Evolutionary conservation across 2,329 filamentous ascomycete species (phyloP), one percentile per base, ranked within the genome.

Genomic region (Paracoccidioides brasiliensis): DNA sequence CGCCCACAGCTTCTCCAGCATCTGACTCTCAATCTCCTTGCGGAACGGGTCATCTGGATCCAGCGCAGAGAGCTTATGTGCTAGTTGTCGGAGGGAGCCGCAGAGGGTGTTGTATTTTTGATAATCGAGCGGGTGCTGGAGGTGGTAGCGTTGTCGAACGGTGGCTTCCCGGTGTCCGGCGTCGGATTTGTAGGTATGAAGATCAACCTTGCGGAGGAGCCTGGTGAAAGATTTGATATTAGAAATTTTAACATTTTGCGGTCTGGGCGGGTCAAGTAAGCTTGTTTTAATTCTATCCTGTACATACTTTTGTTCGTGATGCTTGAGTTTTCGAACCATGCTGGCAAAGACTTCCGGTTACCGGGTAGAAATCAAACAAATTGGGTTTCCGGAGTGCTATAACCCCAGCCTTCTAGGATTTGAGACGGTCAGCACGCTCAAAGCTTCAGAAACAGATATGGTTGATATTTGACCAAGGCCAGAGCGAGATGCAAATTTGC

Each of bases 321-420:
- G 82, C 75, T 96, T 97, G 69, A 98, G 83, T 77, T 95, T 90
- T 65, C 93, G 86, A 63, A 95, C 89, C 93, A 97, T 97, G 56
- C 63, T 75, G 64, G 53, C 53, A 42, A 44, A n/a, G 56, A 33
- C 55, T 33, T 8, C 56, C 44, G 32, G 49, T 33, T 52, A 40
- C 32, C 6, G 32, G 45, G 14, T n/a, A 9, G 32, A n/a, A n/a
- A 33, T 12, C 32, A 12, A 48, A 35, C 3, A 22, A 22, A 22
- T 22, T 22, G 22, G 22, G 30, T n/a, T 8, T 12, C 32, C n/a
- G 14, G 12, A 33, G 5, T 7, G 10, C 7, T 38, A 33, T 33
- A 35, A 0, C 7, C n/a, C 41, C n/a, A 22, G 15, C 22, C 15
- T 43, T 43, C 41, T 6, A 22, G 35, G 5, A 3, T 28, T 14